phyloP scores from a whole-genome alignment of 805 yeast genomes.

The Saccharomyces kudriavzevii region DNA sequence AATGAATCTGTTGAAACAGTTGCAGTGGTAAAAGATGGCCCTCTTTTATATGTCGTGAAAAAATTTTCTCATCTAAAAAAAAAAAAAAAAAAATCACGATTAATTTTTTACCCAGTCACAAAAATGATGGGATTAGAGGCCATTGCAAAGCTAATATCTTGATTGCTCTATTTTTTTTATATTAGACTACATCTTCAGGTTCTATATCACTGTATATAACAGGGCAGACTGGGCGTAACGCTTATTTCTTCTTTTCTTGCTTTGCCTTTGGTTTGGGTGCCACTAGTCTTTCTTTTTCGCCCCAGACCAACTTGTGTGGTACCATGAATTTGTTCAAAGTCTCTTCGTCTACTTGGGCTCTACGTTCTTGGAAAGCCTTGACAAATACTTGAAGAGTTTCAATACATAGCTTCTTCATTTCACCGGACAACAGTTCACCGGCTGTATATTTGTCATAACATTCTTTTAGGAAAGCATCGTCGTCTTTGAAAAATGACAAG shows the following conservation, averaged over 20 bases:
- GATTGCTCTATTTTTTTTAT: background rate
- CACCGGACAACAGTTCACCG: conserved; percentile 87
- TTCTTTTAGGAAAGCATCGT: conserved; percentile 65
- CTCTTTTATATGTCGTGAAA: background rate
- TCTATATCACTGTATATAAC: background rate
- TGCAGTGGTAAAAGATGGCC: background rate
- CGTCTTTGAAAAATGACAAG: conserved; percentile 79
- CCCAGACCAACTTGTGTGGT: conserved; percentile 74
- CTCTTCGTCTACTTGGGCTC: conserved; percentile 57
- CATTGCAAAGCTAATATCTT: background rate
- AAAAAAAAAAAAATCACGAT: no score
- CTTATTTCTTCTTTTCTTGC: conserved; percentile 26
- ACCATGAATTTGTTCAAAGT: conserved; percentile 64
- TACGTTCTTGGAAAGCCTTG: conserved; percentile 69
- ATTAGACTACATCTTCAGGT: background rate
- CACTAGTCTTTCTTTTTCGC: conserved; percentile 64
- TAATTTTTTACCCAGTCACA: background rate
- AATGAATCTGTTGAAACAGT: background rate
- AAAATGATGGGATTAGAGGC: background rate
- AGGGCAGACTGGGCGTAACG: background rate
- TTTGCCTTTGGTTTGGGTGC: conserved; percentile 51
- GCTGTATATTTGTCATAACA: conserved; percentile 57
- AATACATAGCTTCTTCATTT: conserved; percentile 82
- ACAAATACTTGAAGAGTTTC: conserved; percentile 74
- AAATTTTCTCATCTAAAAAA: background rate